These are phyloP conservation scores for Beauveria scarabaeidicola DNA, from an alignment of 2,329 filamentous ascomycete species.

Conservation along the genomic window DNA sequence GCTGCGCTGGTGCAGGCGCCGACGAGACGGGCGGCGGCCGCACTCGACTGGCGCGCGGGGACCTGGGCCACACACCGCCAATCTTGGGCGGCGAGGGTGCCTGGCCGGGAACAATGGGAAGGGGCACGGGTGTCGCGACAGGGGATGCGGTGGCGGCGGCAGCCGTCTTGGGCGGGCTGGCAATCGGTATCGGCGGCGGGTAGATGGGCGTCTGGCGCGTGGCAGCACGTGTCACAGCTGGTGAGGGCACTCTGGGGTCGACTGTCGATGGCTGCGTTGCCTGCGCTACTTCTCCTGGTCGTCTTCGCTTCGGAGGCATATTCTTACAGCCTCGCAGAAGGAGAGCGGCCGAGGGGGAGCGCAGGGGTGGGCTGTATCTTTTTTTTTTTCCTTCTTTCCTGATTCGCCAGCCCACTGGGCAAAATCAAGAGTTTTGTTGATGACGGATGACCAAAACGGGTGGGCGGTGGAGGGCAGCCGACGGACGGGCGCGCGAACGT, in stretches of 20 bases:
- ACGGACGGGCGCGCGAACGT: background rate
- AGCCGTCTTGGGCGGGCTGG: conserved; percentile 17
- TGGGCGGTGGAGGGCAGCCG: background rate
- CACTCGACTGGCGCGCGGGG: background rate
- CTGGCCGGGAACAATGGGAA: conserved; percentile 10
- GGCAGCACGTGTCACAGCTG: conserved; percentile 17
- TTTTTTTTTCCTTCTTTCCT: background rate
- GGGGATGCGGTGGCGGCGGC: background rate
- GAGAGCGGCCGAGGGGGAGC: background rate
- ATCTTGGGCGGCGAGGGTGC: conserved; percentile 9
- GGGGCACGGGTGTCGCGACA: conserved; percentile 12
- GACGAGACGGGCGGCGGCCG: conserved; percentile 13
- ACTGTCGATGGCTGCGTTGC: background rate
- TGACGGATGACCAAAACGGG: conserved; percentile 3
- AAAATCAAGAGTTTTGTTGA: background rate
- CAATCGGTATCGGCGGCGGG: conserved; percentile 22
- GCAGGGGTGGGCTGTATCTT: background rate
- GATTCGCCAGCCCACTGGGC: background rate
- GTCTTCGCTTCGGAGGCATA: conserved; percentile 32
- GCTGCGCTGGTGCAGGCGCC: conserved; percentile 2
- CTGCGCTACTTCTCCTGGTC: conserved; percentile 19
- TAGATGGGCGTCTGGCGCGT: conserved; percentile 25
- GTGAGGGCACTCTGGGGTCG: conserved; percentile 1
- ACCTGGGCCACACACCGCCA: background rate
- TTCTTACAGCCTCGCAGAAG: background rate